Evolutionary conservation across 805 yeast genomes (phyloP).

Genomic region (Metschnikowia lunata): DNA sequence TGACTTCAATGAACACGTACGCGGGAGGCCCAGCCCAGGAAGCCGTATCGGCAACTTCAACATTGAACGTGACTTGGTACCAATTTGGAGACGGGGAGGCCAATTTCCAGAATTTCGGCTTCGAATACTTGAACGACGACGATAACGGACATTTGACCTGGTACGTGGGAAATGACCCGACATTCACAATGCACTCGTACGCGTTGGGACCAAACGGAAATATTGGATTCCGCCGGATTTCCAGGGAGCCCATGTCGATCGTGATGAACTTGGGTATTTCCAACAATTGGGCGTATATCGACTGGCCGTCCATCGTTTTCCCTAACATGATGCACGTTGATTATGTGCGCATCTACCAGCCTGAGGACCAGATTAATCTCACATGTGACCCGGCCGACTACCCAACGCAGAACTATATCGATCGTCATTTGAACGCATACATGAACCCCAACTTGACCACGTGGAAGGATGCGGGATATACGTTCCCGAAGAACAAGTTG

Average conservation of each 20-base stretch:
- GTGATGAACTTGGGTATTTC: conserved; percentile 87
- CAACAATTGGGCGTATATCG: conserved; percentile 88
- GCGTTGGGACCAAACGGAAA: conserved; percentile 91
- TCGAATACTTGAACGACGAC: conserved; percentile 30
- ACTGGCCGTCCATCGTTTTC: conserved; percentile 77
- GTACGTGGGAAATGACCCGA: conserved; percentile 44
- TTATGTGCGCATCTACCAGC: conserved; percentile 91
- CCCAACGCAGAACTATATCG: conserved; percentile 84
- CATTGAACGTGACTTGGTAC: conserved; percentile 36
- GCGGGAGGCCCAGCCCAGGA: conserved; percentile 39
- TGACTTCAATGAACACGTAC: conserved; percentile 35
- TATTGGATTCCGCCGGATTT: conserved; percentile 72
- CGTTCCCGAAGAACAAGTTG: conserved; percentile 33
- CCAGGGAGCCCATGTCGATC: conserved; percentile 92
- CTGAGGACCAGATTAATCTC: conserved; percentile 50
- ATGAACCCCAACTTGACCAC: conserved; percentile 60
- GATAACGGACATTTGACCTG: conserved; percentile 33
- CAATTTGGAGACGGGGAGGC: conserved; percentile 17
- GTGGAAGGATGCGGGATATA: conserved; percentile 74
- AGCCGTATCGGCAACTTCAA: conserved; percentile 35
- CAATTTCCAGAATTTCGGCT: conserved; percentile 32
- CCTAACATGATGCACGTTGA: conserved; percentile 77
- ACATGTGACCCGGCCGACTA: conserved; percentile 85
- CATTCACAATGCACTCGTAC: conserved; percentile 65
- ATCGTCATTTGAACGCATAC: conserved; percentile 66